Conservation (phyloP, 108 stramenopile genomes). For the Schizochytrium sp. region DNA sequence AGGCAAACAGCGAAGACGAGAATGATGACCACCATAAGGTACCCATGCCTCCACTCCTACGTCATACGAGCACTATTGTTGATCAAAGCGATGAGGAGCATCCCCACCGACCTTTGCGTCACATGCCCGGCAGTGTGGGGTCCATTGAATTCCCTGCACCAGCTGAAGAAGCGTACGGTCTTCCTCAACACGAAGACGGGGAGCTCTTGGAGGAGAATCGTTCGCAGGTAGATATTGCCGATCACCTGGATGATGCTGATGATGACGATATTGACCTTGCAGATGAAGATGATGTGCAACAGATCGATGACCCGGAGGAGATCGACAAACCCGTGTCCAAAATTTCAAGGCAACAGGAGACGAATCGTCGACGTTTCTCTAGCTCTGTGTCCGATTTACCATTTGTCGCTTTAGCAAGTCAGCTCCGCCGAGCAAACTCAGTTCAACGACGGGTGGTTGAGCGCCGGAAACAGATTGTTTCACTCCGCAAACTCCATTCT, state of each 20-base stretch:
- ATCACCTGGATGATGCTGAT: constrained; percentile 73
- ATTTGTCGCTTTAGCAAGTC: not conserved
- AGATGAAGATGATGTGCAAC: constrained; percentile 73
- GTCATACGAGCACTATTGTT: not conserved
- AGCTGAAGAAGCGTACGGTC: not conserved
- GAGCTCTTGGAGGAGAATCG: constrained; percentile 73
- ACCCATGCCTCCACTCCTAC: not conserved
- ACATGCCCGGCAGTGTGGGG: not conserved
- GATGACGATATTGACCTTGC: constrained; percentile 77
- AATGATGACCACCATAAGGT: not conserved
- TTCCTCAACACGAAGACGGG: constrained; percentile 71
- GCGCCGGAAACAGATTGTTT: constrained; percentile 6
- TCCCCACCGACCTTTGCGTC: not conserved
- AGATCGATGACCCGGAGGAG: constrained; percentile 41
- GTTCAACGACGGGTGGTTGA: not conserved
- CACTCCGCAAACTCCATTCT: constrained; percentile 36
- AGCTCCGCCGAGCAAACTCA: not conserved
- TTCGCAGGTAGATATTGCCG: constrained; percentile 59
- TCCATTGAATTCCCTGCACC: not conserved
- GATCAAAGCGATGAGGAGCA: not conserved
- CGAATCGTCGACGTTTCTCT: constrained; percentile 4
- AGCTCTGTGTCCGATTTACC: not conserved
- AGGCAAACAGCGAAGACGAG: not conserved
- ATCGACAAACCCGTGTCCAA: constrained; percentile 1
- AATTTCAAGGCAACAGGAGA: not conserved